Base-by-base conservation (phyloP, 768 basidiomycete genomes). In the Fibroporia radiculosa region DNA sequence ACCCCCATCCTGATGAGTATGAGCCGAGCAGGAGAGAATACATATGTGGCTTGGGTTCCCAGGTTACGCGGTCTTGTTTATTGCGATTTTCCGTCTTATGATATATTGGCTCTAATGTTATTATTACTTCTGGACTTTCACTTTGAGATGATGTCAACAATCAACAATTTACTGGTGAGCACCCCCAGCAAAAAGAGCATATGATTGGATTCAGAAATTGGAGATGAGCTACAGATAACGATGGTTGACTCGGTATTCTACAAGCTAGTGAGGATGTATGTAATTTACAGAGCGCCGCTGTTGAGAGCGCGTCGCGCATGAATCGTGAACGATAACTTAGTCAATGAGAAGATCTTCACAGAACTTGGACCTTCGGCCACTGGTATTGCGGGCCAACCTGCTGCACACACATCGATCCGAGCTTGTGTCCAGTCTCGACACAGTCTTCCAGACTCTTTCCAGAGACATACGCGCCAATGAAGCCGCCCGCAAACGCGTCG, bases 401-500 rank as follows among this genome's bases (percentile, higher is more conserved):
- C 57, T 83, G 77, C 41, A 97, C 83, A 68, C 83, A 86, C 75
- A 93, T 88, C 38, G 77, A 68, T 31, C 85, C 93, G 56, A 96
- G 55, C 63, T 80, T 82, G 67, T 98, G 95, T 1, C 95, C 96
- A 23, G 75, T 79, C 66, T 84, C 78, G 48, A 99, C 76, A 37
- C 74, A 74, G 63, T 91, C 82, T 16, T 84, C 81, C 23, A 90
- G 57, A 23, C 59, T 66, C 74, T 90, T 96, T 11, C 91, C 93
- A 27, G 75, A 63, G 41, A 89, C 81, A 45, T 78, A 72, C 1
- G 84, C 93, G 40, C 90, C 96, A 42, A 97, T 66, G 76, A 98
- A 93, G 29, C 89, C 96, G 47, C 95, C 96, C 20, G 93, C 92
- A 56, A 99, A 98, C 33, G 90, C 91, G 62, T 99, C 95, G 33